Conservation (phyloP, 148 eudicot species). For the Vaccinium myrtillus region DNA sequence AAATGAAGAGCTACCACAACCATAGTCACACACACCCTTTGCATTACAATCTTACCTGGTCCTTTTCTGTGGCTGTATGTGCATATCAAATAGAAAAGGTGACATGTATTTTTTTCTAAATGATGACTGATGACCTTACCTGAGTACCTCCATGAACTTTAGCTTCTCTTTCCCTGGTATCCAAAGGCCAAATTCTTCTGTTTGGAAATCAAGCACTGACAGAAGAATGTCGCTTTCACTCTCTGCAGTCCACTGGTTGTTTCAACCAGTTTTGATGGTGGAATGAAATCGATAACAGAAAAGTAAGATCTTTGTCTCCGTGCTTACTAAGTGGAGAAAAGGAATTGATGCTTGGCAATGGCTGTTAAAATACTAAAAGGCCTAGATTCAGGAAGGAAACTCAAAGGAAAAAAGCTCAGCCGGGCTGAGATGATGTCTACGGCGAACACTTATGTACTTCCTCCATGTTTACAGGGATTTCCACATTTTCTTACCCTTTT, state of each 20-base stretch:
- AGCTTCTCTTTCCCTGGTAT: neutral
- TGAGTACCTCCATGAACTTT: conserved; percentile 1
- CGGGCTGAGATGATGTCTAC: conserved; percentile 14
- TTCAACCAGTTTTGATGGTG: conserved; percentile 2
- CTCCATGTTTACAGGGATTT: neutral
- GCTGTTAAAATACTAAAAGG: conserved; percentile 19
- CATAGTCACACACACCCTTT: neutral
- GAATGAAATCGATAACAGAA: conserved; percentile 8
- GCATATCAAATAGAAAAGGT: conserved; percentile 12
- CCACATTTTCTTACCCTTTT: neutral
- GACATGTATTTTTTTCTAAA: neutral
- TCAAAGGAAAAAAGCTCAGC: conserved; percentile 7
- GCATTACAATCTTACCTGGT: neutral
- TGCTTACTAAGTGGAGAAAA: conserved; percentile 22
- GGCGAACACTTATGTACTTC: neutral
- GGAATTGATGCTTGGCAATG: conserved; percentile 12
- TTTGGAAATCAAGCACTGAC: neutral
- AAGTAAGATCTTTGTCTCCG: conserved; percentile 12
- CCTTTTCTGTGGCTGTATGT: neutral
- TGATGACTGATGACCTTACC: neutral
- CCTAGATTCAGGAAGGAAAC: neutral
- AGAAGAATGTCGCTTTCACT: conserved; percentile 6
- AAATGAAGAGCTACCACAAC: too few species aligned
- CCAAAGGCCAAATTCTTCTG: neutral
- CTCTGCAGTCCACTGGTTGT: neutral